These are phyloP conservation scores for Talaromyces islandicus DNA, from an alignment of 2,329 filamentous ascomycete genomes.

Conservation along the genomic window DNA sequence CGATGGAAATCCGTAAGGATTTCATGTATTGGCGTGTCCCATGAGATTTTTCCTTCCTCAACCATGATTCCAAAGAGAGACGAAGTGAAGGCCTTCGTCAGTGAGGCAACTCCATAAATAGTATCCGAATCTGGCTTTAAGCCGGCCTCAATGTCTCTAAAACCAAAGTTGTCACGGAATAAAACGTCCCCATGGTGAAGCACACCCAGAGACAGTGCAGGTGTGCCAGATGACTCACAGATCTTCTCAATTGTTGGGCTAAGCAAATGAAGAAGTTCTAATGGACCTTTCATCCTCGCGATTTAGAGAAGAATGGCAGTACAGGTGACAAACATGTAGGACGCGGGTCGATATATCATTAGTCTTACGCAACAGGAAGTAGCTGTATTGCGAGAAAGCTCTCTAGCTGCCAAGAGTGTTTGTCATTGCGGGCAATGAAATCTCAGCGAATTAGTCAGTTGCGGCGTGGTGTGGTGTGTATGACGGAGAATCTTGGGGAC, in stretches of 20 bases:
- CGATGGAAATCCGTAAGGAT: neutral
- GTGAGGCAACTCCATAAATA: neutral
- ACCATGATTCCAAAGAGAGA: neutral
- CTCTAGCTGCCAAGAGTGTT: neutral
- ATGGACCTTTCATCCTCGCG: neutral
- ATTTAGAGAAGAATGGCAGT: neutral
- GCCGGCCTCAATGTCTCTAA: neutral
- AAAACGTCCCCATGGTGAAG: neutral
- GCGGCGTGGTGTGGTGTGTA: too few relatives aligned
- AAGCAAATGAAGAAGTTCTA: neutral
- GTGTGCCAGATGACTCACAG: neutral
- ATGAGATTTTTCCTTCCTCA: neutral
- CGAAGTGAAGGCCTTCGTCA: neutral
- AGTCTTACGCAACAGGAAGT: neutral
- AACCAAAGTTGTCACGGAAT: neutral
- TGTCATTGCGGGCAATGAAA: neutral
- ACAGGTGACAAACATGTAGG: neutral
- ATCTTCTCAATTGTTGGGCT: neutral
- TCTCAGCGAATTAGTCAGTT: too few relatives aligned
- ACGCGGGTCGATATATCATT: neutral
- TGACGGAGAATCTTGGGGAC: too few relatives aligned
- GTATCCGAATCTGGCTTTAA: neutral
- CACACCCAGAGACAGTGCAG: neutral
- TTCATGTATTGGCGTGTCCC: neutral
- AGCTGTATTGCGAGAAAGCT: neutral